These are phyloP conservation scores for Mucuna pruriens DNA, from an alignment of 306 rosid genomes.

Conservation along the genomic window DNA sequence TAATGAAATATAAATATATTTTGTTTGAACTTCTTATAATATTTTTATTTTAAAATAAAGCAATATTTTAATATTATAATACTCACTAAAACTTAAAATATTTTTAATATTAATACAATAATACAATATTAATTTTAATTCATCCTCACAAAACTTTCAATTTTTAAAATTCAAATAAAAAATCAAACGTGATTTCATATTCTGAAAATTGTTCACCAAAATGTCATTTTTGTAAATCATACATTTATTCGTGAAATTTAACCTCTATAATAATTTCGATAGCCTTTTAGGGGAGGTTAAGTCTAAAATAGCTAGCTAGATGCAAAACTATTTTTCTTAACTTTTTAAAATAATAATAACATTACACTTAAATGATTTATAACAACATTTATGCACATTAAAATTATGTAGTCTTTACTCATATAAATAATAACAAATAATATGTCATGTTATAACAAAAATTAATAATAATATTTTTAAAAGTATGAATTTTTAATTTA, in stretches of 20 bases:
- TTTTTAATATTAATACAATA: not conserved
- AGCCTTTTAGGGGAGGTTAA: not conserved
- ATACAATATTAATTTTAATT: not conserved
- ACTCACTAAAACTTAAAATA: not conserved
- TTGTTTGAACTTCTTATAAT: not conserved
- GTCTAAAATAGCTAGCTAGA: not conserved
- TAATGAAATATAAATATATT: not conserved
- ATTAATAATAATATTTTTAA: too few relatives aligned
- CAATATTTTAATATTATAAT: not conserved
- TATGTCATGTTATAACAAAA: too few relatives aligned
- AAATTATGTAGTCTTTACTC: too few relatives aligned
- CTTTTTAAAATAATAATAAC: too few relatives aligned
- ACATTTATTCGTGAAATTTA: not conserved
- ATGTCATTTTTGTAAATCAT: not conserved
- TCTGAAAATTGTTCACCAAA: not conserved
- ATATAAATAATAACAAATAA: too few relatives aligned
- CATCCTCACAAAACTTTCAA: not conserved
- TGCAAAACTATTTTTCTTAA: too few relatives aligned
- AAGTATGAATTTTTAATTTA: too few relatives aligned
- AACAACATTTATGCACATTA: too few relatives aligned
- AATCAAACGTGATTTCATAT: not conserved
- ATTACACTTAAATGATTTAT: too few relatives aligned
- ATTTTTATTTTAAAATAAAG: not conserved
- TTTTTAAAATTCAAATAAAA: not conserved
- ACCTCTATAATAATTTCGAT: not conserved